phyloP scores from a whole-genome alignment of 2,329 filamentous ascomycete genomes.

The Ustilaginoidea virens region DNA sequence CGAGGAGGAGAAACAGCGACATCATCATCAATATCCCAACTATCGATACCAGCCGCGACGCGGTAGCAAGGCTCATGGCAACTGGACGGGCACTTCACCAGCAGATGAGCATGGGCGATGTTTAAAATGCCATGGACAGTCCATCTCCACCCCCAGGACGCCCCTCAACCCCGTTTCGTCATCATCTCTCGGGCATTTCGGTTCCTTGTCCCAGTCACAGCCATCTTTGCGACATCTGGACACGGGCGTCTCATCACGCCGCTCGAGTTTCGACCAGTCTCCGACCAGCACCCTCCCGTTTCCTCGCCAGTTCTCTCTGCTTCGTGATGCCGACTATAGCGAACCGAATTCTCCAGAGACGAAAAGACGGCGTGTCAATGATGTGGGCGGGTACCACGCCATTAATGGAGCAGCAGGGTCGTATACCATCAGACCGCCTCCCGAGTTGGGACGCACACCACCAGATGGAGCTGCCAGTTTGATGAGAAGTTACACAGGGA shows the following conservation, averaged over 20 bases:
- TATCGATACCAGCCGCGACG: constrained; percentile 88
- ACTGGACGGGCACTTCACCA: constrained; percentile 16
- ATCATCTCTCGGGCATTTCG: constrained; percentile 16
- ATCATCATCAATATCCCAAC: constrained; percentile 79
- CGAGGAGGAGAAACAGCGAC: constrained; percentile 82
- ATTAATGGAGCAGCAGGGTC: constrained; percentile 6
- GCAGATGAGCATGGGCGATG: constrained; percentile 43
- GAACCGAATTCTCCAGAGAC: constrained; percentile 31
- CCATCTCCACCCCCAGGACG: constrained; percentile 45
- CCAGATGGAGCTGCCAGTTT: constrained; percentile 8
- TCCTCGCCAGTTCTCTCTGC: constrained; percentile 9
- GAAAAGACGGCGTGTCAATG: constrained; percentile 48
- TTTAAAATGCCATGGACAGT: constrained; percentile 55
- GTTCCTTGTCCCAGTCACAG: constrained; percentile 8
- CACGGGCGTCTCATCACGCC: constrained; percentile 10
- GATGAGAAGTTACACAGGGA: constrained; percentile 10
- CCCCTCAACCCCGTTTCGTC: constrained; percentile 32
- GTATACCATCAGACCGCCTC: constrained; percentile 5
- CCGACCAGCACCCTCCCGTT: constrained; percentile 10
- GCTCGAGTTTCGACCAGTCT: constrained; percentile 14
- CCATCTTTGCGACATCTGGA: constrained; percentile 10
- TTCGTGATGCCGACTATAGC: constrained; percentile 20
- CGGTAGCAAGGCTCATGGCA: constrained; percentile 22
- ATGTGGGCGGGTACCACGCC: constrained; percentile 18
- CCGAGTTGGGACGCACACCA: constrained; percentile 8